These are phyloP conservation scores for Rhizophagus prolifer DNA, from an alignment of 192 early-diverging fungal genomes.

Conservation along the genomic window DNA sequence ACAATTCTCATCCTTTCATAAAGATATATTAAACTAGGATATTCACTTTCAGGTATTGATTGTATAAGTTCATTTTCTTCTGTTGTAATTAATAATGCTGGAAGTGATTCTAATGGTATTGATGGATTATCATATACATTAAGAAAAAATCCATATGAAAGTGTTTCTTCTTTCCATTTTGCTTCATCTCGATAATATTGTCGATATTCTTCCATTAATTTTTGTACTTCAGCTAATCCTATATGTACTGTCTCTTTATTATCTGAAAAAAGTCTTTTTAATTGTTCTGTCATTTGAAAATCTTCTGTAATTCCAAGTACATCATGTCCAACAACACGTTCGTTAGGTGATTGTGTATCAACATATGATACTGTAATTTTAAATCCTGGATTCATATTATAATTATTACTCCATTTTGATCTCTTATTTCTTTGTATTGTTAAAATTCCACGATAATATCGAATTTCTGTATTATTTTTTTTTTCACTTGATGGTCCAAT, in stretches of 20 bases:
- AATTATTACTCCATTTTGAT: conserved; percentile 36
- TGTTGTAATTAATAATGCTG: conserved; percentile 35
- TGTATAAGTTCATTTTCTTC: conserved; percentile 40
- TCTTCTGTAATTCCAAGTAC: conserved; percentile 52
- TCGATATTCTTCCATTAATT: conserved; percentile 46
- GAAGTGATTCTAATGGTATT: conserved; percentile 38
- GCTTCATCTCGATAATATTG: conserved; percentile 49
- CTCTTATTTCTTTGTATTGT: conserved; percentile 48
- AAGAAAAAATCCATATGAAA: conserved; percentile 49
- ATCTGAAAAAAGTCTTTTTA: conserved; percentile 55
- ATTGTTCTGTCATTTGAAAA: conserved; percentile 53
- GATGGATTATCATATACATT: conserved; percentile 47
- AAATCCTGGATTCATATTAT: conserved; percentile 64
- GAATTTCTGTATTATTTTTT: conserved; percentile 25
- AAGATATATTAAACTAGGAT: conserved; percentile 34
- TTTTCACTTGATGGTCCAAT: conserved; percentile 46
- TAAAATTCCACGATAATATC: conserved; percentile 45
- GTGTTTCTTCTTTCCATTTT: conserved; percentile 49
- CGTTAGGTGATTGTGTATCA: neutral
- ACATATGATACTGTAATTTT: conserved; percentile 45
- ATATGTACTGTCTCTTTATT: conserved; percentile 53
- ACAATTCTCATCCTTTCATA: conserved; percentile 44
- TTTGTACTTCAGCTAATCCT: conserved; percentile 39
- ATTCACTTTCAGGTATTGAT: conserved; percentile 27
- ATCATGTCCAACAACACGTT: conserved; percentile 34